Evolutionary conservation across 306 rosid species (phyloP).

Genomic region (Gastrolobium bilobum): DNA sequence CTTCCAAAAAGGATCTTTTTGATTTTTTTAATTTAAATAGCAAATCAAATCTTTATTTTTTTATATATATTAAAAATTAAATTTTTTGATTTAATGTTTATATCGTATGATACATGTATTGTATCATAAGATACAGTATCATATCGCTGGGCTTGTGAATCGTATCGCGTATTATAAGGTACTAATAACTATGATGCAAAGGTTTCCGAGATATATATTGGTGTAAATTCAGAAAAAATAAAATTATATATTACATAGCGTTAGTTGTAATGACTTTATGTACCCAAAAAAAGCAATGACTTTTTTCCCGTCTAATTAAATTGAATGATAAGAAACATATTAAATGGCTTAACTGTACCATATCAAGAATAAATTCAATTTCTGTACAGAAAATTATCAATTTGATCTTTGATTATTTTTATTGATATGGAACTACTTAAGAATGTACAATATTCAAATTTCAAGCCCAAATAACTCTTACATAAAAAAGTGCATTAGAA

Average conservation of each 20-base stretch:
- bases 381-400: conserved; percentile 25
- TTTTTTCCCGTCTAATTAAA: background rate
- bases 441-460: background rate
- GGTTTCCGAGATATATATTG: background rate
- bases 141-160: no score
- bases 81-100: no score
- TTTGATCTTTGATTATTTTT: conserved; percentile 4
- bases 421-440: background rate
- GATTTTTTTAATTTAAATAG: no score
- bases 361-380: conserved; percentile 47
- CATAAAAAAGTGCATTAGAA: no score
- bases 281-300: background rate
- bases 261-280: background rate
- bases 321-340: conserved; percentile 2
- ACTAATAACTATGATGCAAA: background rate
- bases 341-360: background rate
- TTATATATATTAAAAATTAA: no score
- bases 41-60: no score
- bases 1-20: no score
- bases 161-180: no score
- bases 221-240: background rate
- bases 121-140: no score
- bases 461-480: no score
- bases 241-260: background rate
- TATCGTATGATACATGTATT: no score